Conservation (phyloP, 2,329 filamentous ascomycete genomes). For the Leptoxyphium fumago region DNA sequence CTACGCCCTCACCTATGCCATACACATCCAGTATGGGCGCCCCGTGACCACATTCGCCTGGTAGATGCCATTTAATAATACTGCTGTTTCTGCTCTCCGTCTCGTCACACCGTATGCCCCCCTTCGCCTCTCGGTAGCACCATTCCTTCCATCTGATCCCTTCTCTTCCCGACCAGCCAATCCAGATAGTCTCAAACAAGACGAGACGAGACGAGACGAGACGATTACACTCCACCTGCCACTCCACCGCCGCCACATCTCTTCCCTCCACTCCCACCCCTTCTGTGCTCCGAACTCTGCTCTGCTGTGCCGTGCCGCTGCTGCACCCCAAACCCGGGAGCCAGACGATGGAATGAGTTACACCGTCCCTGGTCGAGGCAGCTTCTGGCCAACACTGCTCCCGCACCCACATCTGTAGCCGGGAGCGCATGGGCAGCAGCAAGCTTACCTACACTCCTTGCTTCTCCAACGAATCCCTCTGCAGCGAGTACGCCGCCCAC, state of each 20-base stretch:
- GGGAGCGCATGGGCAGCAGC: constrained; percentile 2
- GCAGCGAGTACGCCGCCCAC: constrained; percentile 1
- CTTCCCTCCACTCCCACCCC: background rate
- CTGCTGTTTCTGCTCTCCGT: too few species aligned
- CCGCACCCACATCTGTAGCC: constrained; percentile 2
- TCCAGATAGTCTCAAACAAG: background rate
- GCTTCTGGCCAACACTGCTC: constrained; percentile 2
- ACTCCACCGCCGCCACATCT: background rate
- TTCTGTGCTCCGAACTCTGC: background rate
- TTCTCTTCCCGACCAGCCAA: background rate
- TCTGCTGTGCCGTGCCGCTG: background rate
- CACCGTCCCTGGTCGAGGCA: background rate
- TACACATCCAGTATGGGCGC: too few species aligned
- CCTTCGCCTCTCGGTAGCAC: too few species aligned
- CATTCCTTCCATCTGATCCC: too few species aligned
- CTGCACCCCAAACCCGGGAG: background rate
- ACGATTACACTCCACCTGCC: background rate
- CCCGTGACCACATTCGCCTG: too few species aligned
- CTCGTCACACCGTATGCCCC: too few species aligned
- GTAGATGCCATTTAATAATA: too few species aligned
- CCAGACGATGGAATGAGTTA: constrained; percentile 1
- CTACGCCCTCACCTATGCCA: too few species aligned
- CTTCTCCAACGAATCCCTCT: too few species aligned
- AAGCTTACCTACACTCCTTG: background rate
- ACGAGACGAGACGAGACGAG: background rate